Conservation (phyloP, 495 filamentous ascomycete species). For the Tuber borchii region DNA sequence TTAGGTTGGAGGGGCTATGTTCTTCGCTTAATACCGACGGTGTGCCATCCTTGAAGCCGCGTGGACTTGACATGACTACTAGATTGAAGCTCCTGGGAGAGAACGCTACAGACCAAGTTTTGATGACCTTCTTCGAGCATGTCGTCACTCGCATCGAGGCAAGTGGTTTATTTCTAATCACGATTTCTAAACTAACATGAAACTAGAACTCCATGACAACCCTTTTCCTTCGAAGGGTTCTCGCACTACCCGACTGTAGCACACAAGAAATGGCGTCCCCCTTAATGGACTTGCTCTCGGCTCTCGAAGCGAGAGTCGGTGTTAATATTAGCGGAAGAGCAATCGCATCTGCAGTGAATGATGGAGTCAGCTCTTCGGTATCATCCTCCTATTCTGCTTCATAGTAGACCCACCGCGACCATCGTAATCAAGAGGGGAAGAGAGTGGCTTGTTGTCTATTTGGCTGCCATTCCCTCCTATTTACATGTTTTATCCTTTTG, state of each 20-base stretch:
- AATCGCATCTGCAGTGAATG: conserved; percentile 4
- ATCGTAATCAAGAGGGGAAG: neutral
- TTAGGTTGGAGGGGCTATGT: conserved; percentile 88
- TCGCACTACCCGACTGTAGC: conserved; percentile 9
- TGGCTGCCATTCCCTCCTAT: neutral
- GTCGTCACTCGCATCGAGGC: conserved; percentile 94
- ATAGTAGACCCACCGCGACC: neutral
- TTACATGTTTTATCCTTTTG: neutral
- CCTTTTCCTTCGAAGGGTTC: conserved; percentile 32
- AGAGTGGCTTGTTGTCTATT: neutral
- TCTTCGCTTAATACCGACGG: conserved; percentile 63
- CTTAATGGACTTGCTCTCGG: conserved; percentile 23
- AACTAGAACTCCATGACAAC: conserved; percentile 37
- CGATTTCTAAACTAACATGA: conserved; percentile 8
- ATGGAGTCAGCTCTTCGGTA: conserved; percentile 17
- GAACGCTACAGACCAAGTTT: conserved; percentile 76
- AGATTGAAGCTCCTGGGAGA: conserved; percentile 76
- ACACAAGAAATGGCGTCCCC: conserved; percentile 13
- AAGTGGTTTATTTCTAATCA: conserved; percentile 41
- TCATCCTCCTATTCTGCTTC: conserved; percentile 27
- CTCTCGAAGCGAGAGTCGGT: conserved; percentile 31
- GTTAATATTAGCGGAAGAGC: conserved; percentile 6
- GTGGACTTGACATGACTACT: conserved; percentile 73
- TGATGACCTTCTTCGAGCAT: conserved; percentile 84
- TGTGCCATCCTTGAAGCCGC: conserved; percentile 54